Percentiles rank a stretch among this genome's conserved stretches.
Conservation (phyloP, 1,284 basidiomycete genomes). For the Cryptococcus sp. region DNA sequence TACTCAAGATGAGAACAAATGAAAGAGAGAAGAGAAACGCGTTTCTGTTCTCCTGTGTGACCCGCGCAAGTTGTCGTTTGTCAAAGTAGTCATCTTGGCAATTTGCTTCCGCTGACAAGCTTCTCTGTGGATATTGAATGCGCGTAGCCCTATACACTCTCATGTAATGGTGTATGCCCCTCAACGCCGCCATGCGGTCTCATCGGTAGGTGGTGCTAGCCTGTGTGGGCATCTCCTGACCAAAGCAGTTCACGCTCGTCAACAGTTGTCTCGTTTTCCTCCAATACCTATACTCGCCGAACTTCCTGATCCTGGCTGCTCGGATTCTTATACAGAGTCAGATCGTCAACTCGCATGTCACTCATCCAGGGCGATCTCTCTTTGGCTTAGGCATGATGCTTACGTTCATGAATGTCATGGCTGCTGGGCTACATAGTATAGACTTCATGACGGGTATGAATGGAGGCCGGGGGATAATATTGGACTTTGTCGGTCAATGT, state of each 20-base stretch:
- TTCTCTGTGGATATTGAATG: too few species aligned
- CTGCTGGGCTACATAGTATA: slow-evolving; percentile 33
- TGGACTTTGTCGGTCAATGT: slow-evolving; percentile 46
- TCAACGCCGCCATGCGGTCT: slow-evolving; percentile 41
- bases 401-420: slow-evolving; percentile 25
- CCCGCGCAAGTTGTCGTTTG: too few species aligned
- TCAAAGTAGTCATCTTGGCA: too few species aligned
- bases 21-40: too few species aligned
- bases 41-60: too few species aligned
- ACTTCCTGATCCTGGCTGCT: slow-evolving; percentile 33
- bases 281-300: slow-evolving; percentile 43
- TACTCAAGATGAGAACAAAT: too few species aligned
- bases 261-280: slow-evolving; percentile 31
- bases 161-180: slow-evolving; percentile 35
- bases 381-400: slow-evolving; percentile 28
- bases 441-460: slow-evolving; percentile 30
- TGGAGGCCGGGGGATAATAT: slow-evolving; percentile 32
- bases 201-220: slow-evolving; percentile 20
- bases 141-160: neutral
- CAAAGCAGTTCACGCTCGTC: slow-evolving; percentile 27
- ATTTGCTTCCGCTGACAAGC: too few species aligned
- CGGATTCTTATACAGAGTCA: slow-evolving; percentile 36
- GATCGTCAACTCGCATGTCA: slow-evolving; percentile 30
- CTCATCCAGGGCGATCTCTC: slow-evolving; percentile 36
- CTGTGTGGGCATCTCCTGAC: neutral